A percentile compares a stretch with the other conserved stretches of the same genome.
phyloP scores from a whole-genome alignment of 352 stramenopile genomes.

The Globisporangium spinosum region DNA sequence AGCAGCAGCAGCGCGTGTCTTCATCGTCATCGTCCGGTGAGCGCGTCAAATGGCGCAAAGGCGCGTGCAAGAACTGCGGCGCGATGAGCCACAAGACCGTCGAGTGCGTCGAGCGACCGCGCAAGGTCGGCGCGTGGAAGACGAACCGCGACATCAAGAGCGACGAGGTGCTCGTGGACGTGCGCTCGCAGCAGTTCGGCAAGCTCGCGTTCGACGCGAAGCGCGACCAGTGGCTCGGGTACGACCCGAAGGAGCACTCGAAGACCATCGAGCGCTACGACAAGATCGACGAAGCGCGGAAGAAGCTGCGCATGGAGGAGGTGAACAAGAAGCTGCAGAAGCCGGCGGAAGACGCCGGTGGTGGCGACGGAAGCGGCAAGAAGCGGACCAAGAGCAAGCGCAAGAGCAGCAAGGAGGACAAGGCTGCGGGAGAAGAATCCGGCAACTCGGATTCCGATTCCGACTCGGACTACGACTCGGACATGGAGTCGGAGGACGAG shows the following conservation, averaged over 20 bases:
- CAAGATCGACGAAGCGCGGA: conserved; percentile 75
- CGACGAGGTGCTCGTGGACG: conserved; percentile 84
- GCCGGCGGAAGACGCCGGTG: conserved; percentile 14
- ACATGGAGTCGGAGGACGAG: conserved; percentile 86
- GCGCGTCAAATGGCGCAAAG: conserved; percentile 79
- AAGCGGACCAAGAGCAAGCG: conserved; percentile 24
- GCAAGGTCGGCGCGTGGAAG: conserved; percentile 91
- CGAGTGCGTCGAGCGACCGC: conserved; percentile 92
- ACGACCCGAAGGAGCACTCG: conserved; percentile 79
- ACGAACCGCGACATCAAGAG: conserved; percentile 86
- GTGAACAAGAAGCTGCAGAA: conserved; percentile 67
- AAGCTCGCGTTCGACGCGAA: conserved; percentile 98
- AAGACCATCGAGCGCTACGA: conserved; percentile 79
- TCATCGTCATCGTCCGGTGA: conserved; percentile 6
- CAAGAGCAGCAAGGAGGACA: conserved; percentile 23
- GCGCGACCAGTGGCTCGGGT: conserved; percentile 96
- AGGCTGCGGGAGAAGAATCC: conserved; percentile 14
- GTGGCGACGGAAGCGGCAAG: conserved; percentile 35
- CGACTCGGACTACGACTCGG: conserved; percentile 88
- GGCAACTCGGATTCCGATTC: conserved; percentile 64
- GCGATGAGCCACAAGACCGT: conserved; percentile 90
- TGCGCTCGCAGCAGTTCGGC: conserved; percentile 85
- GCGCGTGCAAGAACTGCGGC: conserved; percentile 94
- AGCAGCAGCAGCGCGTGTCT: background rate
- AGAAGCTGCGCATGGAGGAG: conserved; percentile 76